phyloP scores from a whole-genome alignment of 2,329 filamentous ascomycete species.

The Verticillium nubilum region DNA sequence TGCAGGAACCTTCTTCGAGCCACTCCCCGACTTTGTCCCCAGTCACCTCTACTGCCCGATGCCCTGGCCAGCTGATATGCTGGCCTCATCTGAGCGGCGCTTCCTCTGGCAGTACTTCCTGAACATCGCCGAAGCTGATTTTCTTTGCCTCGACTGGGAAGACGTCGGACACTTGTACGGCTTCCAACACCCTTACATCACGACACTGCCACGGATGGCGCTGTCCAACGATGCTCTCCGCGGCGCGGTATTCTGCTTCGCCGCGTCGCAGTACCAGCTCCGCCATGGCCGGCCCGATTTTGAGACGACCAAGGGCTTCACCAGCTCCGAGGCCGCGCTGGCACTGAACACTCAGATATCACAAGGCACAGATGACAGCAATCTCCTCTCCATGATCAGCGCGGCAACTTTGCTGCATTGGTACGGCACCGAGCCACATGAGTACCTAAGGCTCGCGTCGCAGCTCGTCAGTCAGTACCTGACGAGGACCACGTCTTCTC shows the following conservation, averaged over 20 bases:
- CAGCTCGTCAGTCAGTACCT: conserved; percentile 4
- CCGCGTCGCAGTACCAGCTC: conserved; percentile 10
- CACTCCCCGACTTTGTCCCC: neutral
- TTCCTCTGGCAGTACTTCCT: conserved; percentile 14
- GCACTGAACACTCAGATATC: conserved; percentile 2
- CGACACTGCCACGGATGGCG: conserved; percentile 10
- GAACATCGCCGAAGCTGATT: conserved; percentile 6
- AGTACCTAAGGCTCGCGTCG: conserved; percentile 6
- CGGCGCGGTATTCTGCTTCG: conserved; percentile 8
- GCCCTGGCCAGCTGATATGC: conserved; percentile 14
- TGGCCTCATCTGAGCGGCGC: conserved; percentile 10
- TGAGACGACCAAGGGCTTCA: neutral
- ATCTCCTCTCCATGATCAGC: conserved; percentile 8
- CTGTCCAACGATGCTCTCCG: conserved; percentile 8
- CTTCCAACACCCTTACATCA: conserved; percentile 12
- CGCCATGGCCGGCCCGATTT: conserved; percentile 4
- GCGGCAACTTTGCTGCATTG: conserved; percentile 7
- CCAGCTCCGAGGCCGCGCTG: conserved; percentile 4
- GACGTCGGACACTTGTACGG: conserved; percentile 10
- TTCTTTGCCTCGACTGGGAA: conserved; percentile 10
- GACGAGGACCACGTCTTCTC: neutral
- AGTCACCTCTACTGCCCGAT: conserved; percentile 8
- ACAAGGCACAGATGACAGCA: conserved; percentile 2
- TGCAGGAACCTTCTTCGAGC: neutral
- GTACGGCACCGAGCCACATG: conserved; percentile 6